Percentiles rank a stretch among this genome's conserved stretches.
Evolutionary conservation across 2,329 filamentous ascomycete genomes (phyloP).

Genomic region (Aureobasidium sp.): DNA sequence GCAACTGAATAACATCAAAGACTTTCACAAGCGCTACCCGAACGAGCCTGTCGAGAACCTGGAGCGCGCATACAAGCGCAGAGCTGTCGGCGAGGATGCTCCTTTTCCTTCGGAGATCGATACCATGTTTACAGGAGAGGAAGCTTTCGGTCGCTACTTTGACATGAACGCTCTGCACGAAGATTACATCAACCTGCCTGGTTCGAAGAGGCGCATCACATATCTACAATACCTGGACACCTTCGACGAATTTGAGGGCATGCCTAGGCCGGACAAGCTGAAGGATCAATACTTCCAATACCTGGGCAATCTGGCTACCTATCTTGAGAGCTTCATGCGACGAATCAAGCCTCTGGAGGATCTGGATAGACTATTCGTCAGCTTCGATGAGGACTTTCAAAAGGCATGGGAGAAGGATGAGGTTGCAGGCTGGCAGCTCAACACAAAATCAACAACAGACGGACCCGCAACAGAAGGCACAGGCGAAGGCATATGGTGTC

Average conservation of each 20-base stretch:
- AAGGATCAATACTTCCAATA: constrained; percentile 92
- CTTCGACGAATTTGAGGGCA: constrained; percentile 78
- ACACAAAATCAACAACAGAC: constrained; percentile 24
- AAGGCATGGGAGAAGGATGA: constrained; percentile 73
- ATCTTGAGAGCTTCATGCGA: constrained; percentile 83
- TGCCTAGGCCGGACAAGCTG: constrained; percentile 77
- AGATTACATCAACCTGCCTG: constrained; percentile 80
- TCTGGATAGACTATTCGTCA: constrained; percentile 65
- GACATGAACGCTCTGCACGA: constrained; percentile 82
- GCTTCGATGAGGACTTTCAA: constrained; percentile 79
- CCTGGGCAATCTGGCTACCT: constrained; percentile 68
- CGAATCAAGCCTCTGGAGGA: constrained; percentile 81
- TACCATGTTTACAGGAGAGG: constrained; percentile 90
- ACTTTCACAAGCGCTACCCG: constrained; percentile 84
- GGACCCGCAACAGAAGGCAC: constrained; percentile 46
- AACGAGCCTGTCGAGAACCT: constrained; percentile 94
- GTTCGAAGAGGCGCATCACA: constrained; percentile 67
- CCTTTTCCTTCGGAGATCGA: constrained; percentile 65
- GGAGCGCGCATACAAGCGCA: constrained; percentile 80
- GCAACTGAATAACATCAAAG: constrained; percentile 71
- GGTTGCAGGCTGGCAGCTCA: constrained; percentile 67
- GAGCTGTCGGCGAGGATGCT: constrained; percentile 53
- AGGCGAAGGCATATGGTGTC: constrained; percentile 75
- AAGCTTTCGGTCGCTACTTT: constrained; percentile 86
- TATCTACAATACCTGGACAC: constrained; percentile 90